Percentiles rank a stretch among this genome's conserved stretches.
Conservation (phyloP, 805 yeast genomes). For the Wickerhamiella azyma region DNA sequence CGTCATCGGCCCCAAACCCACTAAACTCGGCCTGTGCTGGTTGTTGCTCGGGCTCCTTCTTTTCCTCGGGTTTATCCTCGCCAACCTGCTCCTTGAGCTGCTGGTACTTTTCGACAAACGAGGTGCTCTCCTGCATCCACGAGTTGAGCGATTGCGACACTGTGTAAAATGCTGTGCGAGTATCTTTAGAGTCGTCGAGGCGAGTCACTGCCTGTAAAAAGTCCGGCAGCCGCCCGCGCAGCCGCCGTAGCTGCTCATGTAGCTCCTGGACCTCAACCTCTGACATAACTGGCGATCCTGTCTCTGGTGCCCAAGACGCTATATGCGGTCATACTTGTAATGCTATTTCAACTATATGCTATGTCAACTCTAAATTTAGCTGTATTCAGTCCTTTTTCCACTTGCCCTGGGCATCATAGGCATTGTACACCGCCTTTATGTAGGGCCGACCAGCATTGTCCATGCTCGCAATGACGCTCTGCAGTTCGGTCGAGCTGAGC, state of each 20-base stretch:
- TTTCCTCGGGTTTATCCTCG: background rate
- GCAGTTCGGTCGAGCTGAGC: constrained; percentile 52
- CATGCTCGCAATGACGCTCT: constrained; percentile 44
- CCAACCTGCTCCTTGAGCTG: constrained; percentile 1
- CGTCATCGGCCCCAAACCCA: background rate
- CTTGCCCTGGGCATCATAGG: constrained; percentile 64
- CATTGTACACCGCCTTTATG: constrained; percentile 52
- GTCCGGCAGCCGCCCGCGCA: constrained; percentile 3
- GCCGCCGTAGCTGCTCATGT: background rate
- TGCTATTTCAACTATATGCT: too few relatives aligned
- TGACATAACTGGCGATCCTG: constrained; percentile 3
- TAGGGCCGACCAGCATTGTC: constrained; percentile 58
- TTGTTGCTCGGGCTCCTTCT: background rate
- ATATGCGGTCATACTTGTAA: too few relatives aligned
- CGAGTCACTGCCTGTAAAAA: constrained; percentile 5
- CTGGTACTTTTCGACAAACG: constrained; percentile 2
- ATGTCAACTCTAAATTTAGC: too few relatives aligned
- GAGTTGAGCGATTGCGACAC: constrained; percentile 4
- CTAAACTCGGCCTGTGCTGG: background rate
- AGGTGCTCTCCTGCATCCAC: constrained; percentile 3
- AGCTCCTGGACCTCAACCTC: constrained; percentile 4
- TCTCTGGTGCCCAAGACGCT: too few relatives aligned
- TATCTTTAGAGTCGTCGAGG: background rate
- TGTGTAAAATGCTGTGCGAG: constrained; percentile 1
- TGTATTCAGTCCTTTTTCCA: constrained; percentile 48